Base-by-base conservation (phyloP, 2,329 filamentous ascomycete species). In the Nothophoma quercina region DNA sequence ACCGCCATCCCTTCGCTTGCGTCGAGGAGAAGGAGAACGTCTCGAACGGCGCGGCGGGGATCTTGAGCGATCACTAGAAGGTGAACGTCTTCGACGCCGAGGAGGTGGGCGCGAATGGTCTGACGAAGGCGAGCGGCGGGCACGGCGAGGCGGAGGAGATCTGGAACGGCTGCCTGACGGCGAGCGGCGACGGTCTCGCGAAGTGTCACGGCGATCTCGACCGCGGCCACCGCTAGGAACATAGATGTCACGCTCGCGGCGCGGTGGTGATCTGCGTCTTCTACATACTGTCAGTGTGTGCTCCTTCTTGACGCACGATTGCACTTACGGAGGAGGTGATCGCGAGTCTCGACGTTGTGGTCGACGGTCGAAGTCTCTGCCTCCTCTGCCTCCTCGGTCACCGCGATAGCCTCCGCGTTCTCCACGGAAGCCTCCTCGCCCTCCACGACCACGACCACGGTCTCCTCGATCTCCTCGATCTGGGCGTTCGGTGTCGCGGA, bases 401-500 rank as follows among this genome's bases (percentile, higher is more conserved):
- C 54, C 60, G 5, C 47, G 47, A 51, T 74, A 78, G 41, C 82
- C 44, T 51, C 80, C 64, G 29, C 81, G 78, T 44, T 83, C 82
- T 48, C 66, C 63, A 40, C 67, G 62, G 32, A 57, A 62, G 36
- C 82, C 80, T 46, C 64, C 61, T 45, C 74, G 78, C 43, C 79
- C 57, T 39, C 82, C 81, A 46, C 63, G 61, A 39, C 68, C 79
- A 54, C 76, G 79, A 51, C 80, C 66, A 13, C 56, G 51, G 10
- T 41, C 38, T 8, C 23, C 19, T 39, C 51, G 51, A 23, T 57
- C 54, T n/a, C 38, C 48, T 21, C 69, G 67, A 22, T 77, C 77
- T 45, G 70, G 65, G 19, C 77, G 77, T 47, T 90, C 87, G 51
- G 83, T 82, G 51, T 89, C 86, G 68, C 90, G 85, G 46, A 91